phyloP scores from a whole-genome alignment of 441 rosid species.

The Syzygium syzygioides region DNA sequence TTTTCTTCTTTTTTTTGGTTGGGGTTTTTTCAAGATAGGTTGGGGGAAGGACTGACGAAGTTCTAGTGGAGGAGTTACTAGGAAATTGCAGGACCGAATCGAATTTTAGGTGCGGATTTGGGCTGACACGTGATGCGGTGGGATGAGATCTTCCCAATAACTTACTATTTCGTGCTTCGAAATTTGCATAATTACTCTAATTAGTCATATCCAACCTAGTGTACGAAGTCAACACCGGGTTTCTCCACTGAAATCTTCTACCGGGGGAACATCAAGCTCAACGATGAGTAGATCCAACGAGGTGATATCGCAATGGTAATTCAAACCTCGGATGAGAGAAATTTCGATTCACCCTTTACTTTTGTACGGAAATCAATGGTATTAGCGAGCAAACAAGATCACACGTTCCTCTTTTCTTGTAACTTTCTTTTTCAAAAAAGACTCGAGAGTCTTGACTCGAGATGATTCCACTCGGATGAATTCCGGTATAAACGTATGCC shows the following conservation, averaged over 20 bases:
- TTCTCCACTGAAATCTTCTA: neutral
- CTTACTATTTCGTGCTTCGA: neutral
- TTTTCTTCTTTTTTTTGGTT: neutral
- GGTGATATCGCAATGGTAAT: neutral
- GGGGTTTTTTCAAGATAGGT: neutral
- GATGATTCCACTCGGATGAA: rapidly evolving
- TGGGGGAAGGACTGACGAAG: neutral
- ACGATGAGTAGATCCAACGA: rapidly evolving
- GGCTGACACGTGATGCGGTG: neutral
- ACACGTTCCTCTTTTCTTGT: neutral
- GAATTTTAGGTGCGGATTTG: neutral
- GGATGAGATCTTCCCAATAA: neutral
- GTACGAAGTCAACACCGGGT: neutral
- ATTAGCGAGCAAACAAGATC: neutral
- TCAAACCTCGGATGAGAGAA: neutral
- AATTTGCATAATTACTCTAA: too few species aligned
- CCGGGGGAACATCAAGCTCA: neutral
- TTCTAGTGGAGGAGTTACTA: neutral
- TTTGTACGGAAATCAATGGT: neutral
- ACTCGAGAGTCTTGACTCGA: neutral
- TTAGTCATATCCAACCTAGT: neutral
- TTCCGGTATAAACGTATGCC: rapidly evolving
- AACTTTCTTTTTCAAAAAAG: neutral
- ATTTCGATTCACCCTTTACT: neutral
- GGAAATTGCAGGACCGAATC: neutral